Evolutionary conservation across 73 alveolate species (phyloP).

Genomic region (Paramecium octaurelia): DNA sequence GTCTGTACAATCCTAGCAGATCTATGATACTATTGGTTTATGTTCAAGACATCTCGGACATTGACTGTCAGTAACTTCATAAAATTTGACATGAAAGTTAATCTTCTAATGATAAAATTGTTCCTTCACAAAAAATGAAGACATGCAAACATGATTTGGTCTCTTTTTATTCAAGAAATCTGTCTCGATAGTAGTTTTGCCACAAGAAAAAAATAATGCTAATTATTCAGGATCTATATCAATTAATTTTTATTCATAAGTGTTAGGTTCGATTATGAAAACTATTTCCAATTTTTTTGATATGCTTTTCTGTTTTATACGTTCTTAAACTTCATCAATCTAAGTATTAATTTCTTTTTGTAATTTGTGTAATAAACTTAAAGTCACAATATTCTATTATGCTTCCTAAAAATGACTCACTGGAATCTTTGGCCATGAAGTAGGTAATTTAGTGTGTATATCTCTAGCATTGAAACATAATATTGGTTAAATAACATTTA

Average conservation of each 20-base stretch:
- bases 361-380: background rate
- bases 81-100: slow-evolving; percentile 2
- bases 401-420: background rate
- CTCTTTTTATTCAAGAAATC: background rate
- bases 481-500: background rate
- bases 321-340: background rate
- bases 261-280: background rate
- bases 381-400: background rate
- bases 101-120: background rate
- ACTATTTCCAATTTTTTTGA: background rate
- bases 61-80: background rate
- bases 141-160: background rate
- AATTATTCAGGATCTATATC: background rate
- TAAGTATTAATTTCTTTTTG: background rate
- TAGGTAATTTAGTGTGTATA: background rate
- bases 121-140: slow-evolving; percentile 3
- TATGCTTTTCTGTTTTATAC: background rate
- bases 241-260: background rate
- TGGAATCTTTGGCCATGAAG: slow-evolving; percentile 20
- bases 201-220: background rate
- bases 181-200: background rate
- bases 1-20: background rate
- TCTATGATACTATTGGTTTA: background rate
- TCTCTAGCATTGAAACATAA: background rate
- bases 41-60: slow-evolving; percentile 46